Base-by-base conservation (phyloP, 208 protist species). In the Leishmania arabica region DNA sequence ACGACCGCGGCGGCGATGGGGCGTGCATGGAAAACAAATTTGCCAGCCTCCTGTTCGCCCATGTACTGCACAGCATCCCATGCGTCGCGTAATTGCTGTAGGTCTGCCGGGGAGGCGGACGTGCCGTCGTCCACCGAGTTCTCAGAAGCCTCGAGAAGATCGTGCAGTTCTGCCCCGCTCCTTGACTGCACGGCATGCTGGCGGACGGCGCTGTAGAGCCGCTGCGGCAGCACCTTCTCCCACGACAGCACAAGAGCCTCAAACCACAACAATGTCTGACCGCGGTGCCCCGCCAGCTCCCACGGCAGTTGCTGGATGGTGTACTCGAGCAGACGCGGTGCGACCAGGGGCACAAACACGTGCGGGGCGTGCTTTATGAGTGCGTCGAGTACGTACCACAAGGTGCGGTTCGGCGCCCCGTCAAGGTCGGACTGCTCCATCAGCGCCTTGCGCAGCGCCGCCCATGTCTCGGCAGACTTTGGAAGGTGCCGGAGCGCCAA, bases 321-420 rank as follows among this genome's bases (percentile, higher is more conserved):
- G 78, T 92, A 92, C 77, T 95, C 93, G n/a, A 87, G 79, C 68
- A 97, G 72, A 3, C 92, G 87, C 40, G 93, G 91, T 2, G 85
- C 77, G 31, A 94, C 76, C 49, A 97, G 86, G 40, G 93, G 93
- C 21, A 92, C 83, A 82, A 92, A 97, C 40, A 97, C 86, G 78
- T 92, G 88, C 75, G 93, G 88, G 31, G 92, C 91, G 73, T 90
- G 84, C 75, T 95, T 95, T 76, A 97, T 82, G 37, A 97, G 84
- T 2, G 89, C 84, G 78, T 97, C 93, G 21, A 93, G 76, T 24
- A 97, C 75, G 82, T 90, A 94, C 92, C 93, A 97, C 62, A 97
- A 69, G 8, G 90, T 91, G 69, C 88, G 88, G 66, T 92, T 94
- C 3, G 79, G 49, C 47, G 82, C 66, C 9, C 83, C 84, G 66